Evolutionary conservation across 441 rosid genomes (phyloP).

Genomic region (Pelargonium australe): DNA sequence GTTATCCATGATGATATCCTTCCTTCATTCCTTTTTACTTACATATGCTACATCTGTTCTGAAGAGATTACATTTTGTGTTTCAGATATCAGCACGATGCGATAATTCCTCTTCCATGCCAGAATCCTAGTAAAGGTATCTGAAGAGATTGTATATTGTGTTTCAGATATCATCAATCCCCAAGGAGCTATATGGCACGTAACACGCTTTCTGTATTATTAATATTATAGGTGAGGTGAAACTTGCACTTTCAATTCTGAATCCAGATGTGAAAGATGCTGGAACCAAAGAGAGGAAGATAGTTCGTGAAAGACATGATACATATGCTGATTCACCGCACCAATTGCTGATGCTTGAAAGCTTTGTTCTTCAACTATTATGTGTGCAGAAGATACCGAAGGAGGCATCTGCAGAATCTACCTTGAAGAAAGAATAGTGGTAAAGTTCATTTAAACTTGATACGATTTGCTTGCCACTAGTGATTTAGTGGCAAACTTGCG

Average conservation of each 20-base stretch:
- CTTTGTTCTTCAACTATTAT: conserved; percentile 32
- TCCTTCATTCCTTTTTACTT: neutral
- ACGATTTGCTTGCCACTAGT: too few relatives aligned
- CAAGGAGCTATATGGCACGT: neutral
- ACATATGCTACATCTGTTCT: neutral
- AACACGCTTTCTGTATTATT: too few relatives aligned
- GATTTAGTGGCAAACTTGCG: too few relatives aligned
- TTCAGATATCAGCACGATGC: conserved; percentile 21
- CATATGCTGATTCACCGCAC: conserved; percentile 16
- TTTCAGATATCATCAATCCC: neutral
- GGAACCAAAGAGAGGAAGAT: conserved; percentile 12
- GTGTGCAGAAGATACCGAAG: conserved; percentile 28
- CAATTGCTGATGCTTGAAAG: conserved; percentile 39
- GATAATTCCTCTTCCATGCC: conserved; percentile 21
- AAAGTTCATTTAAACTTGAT: neutral
- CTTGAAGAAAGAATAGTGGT: conserved; percentile 11
- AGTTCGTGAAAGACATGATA: conserved; percentile 6
- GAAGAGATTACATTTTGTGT: neutral
- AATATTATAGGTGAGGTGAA: too few relatives aligned
- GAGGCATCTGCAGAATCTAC: conserved; percentile 9
- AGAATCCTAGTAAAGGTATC: conserved; percentile 25
- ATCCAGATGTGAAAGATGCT: conserved; percentile 16
- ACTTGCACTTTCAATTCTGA: neutral
- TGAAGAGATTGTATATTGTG: neutral
- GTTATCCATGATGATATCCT: too few relatives aligned